Evolutionary conservation across 441 rosid species (phyloP).

Genomic region (Erodium moschatum): DNA sequence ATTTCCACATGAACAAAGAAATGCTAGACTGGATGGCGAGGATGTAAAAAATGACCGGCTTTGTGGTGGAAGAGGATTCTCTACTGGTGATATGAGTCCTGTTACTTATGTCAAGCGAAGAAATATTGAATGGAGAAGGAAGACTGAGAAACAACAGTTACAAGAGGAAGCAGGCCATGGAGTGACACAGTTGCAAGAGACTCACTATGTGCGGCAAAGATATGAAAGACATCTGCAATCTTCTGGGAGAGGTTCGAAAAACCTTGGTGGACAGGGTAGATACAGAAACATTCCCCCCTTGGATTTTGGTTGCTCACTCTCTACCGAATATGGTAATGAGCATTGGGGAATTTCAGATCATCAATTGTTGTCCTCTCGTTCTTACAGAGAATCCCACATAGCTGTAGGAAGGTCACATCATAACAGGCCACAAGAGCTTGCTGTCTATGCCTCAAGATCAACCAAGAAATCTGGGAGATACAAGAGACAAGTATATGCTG

Average conservation of each 20-base stretch:
- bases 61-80: conserved; percentile 21
- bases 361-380: conserved; percentile 20
- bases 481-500: conserved; percentile 19
- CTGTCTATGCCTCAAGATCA: conserved; percentile 23
- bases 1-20: conserved; percentile 25
- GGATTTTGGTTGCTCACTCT: conserved; percentile 29
- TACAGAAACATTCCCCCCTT: conserved; percentile 20
- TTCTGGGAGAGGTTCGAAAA: conserved; percentile 27
- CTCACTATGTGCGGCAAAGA: conserved; percentile 25
- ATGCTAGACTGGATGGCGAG: conserved; percentile 19
- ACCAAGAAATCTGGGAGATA: conserved; percentile 21
- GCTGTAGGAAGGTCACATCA: conserved; percentile 28
- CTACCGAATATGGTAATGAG: conserved; percentile 28
- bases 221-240: conserved; percentile 22
- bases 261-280: conserved; percentile 28
- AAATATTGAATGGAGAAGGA: conserved; percentile 25
- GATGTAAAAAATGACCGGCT: conserved; percentile 23
- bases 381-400: conserved; percentile 24
- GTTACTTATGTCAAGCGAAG: conserved; percentile 19
- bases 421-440: conserved; percentile 19
- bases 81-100: conserved; percentile 24
- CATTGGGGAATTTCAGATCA: conserved; percentile 20
- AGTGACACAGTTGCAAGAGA: conserved; percentile 24
- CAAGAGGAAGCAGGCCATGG: conserved; percentile 26
- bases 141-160: conserved; percentile 21